Evolutionary conservation across 2,329 filamentous ascomycete species (phyloP).

Genomic region (Stachybotrys echinatus): DNA sequence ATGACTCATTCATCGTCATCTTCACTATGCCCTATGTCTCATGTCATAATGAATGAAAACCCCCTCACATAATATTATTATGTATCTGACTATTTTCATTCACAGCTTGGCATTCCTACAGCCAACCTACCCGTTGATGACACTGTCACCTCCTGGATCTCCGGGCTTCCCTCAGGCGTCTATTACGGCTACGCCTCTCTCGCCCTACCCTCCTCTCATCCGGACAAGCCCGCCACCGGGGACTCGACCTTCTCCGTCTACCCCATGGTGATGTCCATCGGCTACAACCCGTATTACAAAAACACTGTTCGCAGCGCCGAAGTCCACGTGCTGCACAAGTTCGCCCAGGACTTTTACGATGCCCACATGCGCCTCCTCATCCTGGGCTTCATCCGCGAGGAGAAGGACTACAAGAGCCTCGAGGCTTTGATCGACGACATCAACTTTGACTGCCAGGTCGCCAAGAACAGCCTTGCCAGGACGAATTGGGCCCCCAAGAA

Average conservation of each 20-base stretch:
- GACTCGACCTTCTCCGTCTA: constrained; percentile 44
- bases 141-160: constrained; percentile 54
- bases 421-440: constrained; percentile 88
- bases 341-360: constrained; percentile 79
- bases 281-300: constrained; percentile 97
- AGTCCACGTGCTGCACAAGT: constrained; percentile 80
- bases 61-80: too few species aligned
- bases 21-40: background rate
- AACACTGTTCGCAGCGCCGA: constrained; percentile 83
- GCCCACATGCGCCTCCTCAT: constrained; percentile 73
- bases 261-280: constrained; percentile 90
- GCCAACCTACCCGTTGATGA: constrained; percentile 81
- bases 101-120: constrained; percentile 86
- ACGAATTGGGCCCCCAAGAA: constrained; percentile 49
- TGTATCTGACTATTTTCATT: background rate
- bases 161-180: constrained; percentile 67
- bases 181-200: constrained; percentile 92
- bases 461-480: constrained; percentile 65
- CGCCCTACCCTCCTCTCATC: constrained; percentile 45
- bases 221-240: constrained; percentile 25
- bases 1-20: background rate
- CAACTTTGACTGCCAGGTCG: constrained; percentile 79
- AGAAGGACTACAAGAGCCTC: constrained; percentile 79
- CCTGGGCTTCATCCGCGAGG: constrained; percentile 81
- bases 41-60: background rate